Percentiles rank a stretch among this genome's conserved stretches.
Evolutionary conservation across 495 filamentous ascomycete species (phyloP).

Genomic region (Entonaema liquescens): DNA sequence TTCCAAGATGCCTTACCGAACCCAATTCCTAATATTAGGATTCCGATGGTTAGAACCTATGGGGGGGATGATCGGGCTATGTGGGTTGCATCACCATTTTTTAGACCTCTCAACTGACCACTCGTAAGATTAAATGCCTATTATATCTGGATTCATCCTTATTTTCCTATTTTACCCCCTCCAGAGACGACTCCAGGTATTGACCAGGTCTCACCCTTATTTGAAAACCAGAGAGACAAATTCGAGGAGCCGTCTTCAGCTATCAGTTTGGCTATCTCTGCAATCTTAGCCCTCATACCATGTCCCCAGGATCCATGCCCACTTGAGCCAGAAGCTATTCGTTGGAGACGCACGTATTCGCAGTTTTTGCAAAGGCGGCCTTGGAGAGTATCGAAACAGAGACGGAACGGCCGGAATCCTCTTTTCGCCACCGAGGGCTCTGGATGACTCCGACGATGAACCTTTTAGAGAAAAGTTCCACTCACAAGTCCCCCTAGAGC

Average conservation of each 20-base stretch:
- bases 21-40: slow-evolving; percentile 35
- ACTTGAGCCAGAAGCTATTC: slow-evolving; percentile 54
- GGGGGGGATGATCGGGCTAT: slow-evolving; percentile 41
- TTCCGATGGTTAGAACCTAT: slow-evolving; percentile 41
- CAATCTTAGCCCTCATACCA: slow-evolving; percentile 64
- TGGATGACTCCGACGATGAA: slow-evolving; percentile 55
- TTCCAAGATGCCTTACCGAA: slow-evolving; percentile 40
- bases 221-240: slow-evolving; percentile 53
- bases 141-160: slow-evolving; percentile 67
- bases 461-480: slow-evolving; percentile 61
- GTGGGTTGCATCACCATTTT: slow-evolving; percentile 26
- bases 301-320: slow-evolving; percentile 61
- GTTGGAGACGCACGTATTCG: slow-evolving; percentile 62
- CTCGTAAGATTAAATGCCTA: slow-evolving; percentile 63
- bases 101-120: slow-evolving; percentile 37
- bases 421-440: slow-evolving; percentile 60
- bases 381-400: slow-evolving; percentile 64
- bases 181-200: slow-evolving; percentile 52
- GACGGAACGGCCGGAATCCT: slow-evolving; percentile 64
- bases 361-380: slow-evolving; percentile 65
- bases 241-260: slow-evolving; percentile 61
- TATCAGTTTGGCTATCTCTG: slow-evolving; percentile 64
- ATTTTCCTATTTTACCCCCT: slow-evolving; percentile 67
- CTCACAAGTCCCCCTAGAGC: slow-evolving; percentile 58
- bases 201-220: slow-evolving; percentile 57